Base-by-base conservation (phyloP, 2,329 filamentous ascomycete genomes). In the Pseudodiploospora longispora region DNA sequence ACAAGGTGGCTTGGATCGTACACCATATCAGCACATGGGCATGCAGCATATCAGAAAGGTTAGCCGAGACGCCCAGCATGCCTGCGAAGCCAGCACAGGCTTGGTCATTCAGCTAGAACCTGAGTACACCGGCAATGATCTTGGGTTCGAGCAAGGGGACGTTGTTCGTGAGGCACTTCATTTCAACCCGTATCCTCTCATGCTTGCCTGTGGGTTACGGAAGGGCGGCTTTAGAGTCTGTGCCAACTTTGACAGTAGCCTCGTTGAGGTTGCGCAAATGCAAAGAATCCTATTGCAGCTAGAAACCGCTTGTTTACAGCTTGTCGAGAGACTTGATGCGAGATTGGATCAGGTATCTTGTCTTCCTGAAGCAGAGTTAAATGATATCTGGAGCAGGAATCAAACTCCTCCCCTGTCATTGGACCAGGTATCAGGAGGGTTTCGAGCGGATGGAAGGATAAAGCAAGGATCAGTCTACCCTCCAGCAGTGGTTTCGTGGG, bases 1-100 rank as follows among this genome's bases (percentile, higher is more conserved):
- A 50, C 44, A 44, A 10, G 50, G 50, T 38, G 48, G 53, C 6
- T 38, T 48, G 10, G 52, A 59, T 36, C 47, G 48, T 37, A 47
- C 50, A 19, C 42, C 46, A 1, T 47, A 46, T 38, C 46, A 55
- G 31, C 50, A 53, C 9, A 45, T 38, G 6, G 54, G 54, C 8
- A 48, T 56, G 10, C 54, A 53, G 27, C 42, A 50, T 33, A 53
- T 56, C 27, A 34, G 41, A 10, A 46, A 45, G 27, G 37, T 51
- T 3, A 47, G 39, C 39, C 33, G 42, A 9, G 45, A 37, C 6
- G 44, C 46, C 6, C 42, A 40, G 19, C 38, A 40, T 28, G 50
- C 49, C 6, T 48, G 49, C 35, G 46, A 52, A n/a, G 49, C 52
- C 34, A 41, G 36, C 27, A 52, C 42, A 27, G 29, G 49, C 12